Evolutionary conservation across 371 early-diverging fungal genomes (phyloP).

Genomic region (Umbelopsis sp.): DNA sequence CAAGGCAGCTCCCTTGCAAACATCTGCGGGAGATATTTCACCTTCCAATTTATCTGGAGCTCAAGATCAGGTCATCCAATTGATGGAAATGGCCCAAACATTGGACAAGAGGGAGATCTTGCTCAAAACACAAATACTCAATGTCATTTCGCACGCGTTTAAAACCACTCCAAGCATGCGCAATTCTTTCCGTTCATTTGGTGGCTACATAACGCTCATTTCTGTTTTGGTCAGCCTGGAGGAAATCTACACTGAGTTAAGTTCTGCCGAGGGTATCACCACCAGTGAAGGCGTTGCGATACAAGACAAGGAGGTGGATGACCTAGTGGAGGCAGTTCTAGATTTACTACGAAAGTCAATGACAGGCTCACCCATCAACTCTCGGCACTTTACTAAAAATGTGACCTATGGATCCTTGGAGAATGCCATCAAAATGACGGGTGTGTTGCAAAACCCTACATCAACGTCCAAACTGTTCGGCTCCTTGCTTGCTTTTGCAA

Average conservation of each 20-base stretch:
- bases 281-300: background rate
- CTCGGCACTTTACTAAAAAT: slow-evolving; percentile 53
- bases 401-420: slow-evolving; percentile 62
- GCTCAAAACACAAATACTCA: slow-evolving; percentile 53
- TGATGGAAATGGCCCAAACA: slow-evolving; percentile 59
- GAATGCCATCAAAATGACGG: slow-evolving; percentile 66
- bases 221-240: slow-evolving; percentile 68
- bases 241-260: slow-evolving; percentile 46
- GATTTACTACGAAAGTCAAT: slow-evolving; percentile 62
- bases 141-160: slow-evolving; percentile 47
- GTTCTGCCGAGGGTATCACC: slow-evolving; percentile 22
- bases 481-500: slow-evolving; percentile 64
- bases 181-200: slow-evolving; percentile 63
- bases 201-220: slow-evolving; percentile 68
- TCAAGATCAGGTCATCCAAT: slow-evolving; percentile 58
- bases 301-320: slow-evolving; percentile 31
- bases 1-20: background rate
- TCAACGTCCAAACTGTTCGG: slow-evolving; percentile 57
- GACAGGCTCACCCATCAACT: slow-evolving; percentile 59
- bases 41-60: slow-evolving; percentile 48
- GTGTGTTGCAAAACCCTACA: slow-evolving; percentile 46
- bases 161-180: slow-evolving; percentile 36
- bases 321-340: slow-evolving; percentile 49
- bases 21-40: slow-evolving; percentile 23
- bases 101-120: slow-evolving; percentile 52